Base-by-base conservation (phyloP, 108 stramenopile species). In the Fragilaria crotonensis region DNA sequence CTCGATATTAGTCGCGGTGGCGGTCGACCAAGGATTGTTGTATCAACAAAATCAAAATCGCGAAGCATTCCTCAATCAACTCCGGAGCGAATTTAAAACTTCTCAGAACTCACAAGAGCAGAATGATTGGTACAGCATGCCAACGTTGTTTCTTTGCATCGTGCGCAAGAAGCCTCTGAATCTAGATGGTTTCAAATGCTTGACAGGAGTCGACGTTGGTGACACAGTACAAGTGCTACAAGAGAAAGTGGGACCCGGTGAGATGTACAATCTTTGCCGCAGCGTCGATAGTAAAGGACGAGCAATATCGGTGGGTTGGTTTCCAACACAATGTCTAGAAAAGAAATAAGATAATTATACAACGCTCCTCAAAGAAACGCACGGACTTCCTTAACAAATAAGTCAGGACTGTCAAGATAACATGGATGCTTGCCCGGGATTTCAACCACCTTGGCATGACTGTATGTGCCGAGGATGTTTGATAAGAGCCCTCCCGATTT, bases 211-310 rank as follows among this genome's bases (percentile, higher is more conserved):
- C 4, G 57, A 76, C 51, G 73, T 80, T 3, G 84, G 84, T 2
- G 86, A 88, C 62, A 68, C 78, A 3, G 80, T 92, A 19, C 63
- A 80, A 66, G 68, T 92, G 17, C 27, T 92, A 21, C 73, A 88
- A 60, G 79, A 85, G 27, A 61, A 71, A 22, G 82, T 92, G 44
- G 90, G 90, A 5, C 90, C 90, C 14, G 71, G 70, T 27, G 30
- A 68, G 20, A 64, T 66, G 46, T 92, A 92, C 64, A 79, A 87
- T 72, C 57, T 92, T 21, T 92, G 90, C 62, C 73, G 83, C 3
- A 70, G 73, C 45, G 52, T 30, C 26, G 52, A 52, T 50, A 55
- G 59, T 21, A 54, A 31, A 14, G 55, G 48, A 27, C 33, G 46
- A 19, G 30, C 33, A 17, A 53, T 66, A 31, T 75, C 79, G 1